Base-by-base conservation (phyloP, 345 rosid genomes). In the Noccaea caerulescens region DNA sequence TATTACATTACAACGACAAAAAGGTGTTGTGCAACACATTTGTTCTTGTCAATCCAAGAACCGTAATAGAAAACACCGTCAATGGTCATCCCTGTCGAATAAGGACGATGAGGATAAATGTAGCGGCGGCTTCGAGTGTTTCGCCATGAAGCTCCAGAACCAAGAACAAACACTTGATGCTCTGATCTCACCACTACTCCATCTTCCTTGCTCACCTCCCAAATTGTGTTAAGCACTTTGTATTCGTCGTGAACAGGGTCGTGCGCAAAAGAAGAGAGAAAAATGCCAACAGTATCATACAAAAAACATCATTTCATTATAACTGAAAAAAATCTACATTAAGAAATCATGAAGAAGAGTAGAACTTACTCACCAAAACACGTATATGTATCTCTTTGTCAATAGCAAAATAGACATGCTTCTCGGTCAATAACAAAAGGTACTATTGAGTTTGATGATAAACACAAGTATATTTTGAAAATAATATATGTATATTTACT, bases 101-200 rank as follows among this genome's bases (percentile, higher is more conserved):
- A 53, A 53, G 51, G 12, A 25, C 37, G 38, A 25, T 25, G 33
- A 43, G 33, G 42, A 51, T 23, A 41, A 33, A 16, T 2, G 5
- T 16, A 16, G 18, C 18, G 18, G 18, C 18, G 11, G 10, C 39
- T 66, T 2, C 13, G 6, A 38, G 36, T 66, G 59, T 6, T 14
- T 65, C 59, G 13, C 59, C 70, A 66, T 3, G 6, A 66, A 37
- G 45, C n/a, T 50, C 12, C 58, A 36, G 20, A 46, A 49, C 69
- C 58, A 50, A 65, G 37, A 37, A 66, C 70, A 23, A 66, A 51
- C 1, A 66, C 50, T 7, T 52, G 16, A 39, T 52, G 37, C 4
- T 51, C 59, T 0, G 32, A 47, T 34, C 56, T 63, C 32, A 34
- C 27, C 9, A 43, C 16, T 7, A 5, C 8, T 1, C n/a, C 5